Percentiles rank a stretch among this genome's conserved stretches.
phyloP scores from a whole-genome alignment of 306 rosid genomes.

The Rubus idaeus region DNA sequence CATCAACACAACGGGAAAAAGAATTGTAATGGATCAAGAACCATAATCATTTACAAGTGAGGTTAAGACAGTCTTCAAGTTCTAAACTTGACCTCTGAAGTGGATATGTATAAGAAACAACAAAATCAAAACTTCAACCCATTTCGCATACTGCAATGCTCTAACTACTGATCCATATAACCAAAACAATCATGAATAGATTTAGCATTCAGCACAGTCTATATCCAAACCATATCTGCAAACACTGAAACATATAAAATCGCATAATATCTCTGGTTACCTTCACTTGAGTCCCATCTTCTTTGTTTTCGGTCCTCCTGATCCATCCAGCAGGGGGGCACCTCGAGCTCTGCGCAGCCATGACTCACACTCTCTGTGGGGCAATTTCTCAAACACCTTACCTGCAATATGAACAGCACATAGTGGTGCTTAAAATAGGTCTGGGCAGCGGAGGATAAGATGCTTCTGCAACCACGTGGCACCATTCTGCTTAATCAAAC shows the following conservation, averaged over 20 bases:
- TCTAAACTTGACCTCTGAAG: too few relatives aligned
- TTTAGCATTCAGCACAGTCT: not conserved
- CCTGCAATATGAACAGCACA: not conserved
- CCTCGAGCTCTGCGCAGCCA: not conserved
- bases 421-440: not conserved
- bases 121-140: too few relatives aligned
- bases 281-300: not conserved
- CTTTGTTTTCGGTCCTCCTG: not conserved
- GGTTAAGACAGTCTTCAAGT: too few relatives aligned
- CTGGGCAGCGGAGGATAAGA: not conserved
- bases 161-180: not conserved
- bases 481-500: not conserved
- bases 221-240: not conserved
- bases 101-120: too few relatives aligned
- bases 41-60: too few relatives aligned
- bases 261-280: not conserved
- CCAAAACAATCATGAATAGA: not conserved
- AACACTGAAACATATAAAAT: not conserved
- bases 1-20: too few relatives aligned
- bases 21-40: too few relatives aligned
- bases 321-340: not conserved
- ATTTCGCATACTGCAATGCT: too few relatives aligned
- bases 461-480: not conserved
- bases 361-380: not conserved
- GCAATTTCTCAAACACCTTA: not conserved